Conservation (phyloP, 768 basidiomycete species). For the Rhizopogon roseolus region DNA sequence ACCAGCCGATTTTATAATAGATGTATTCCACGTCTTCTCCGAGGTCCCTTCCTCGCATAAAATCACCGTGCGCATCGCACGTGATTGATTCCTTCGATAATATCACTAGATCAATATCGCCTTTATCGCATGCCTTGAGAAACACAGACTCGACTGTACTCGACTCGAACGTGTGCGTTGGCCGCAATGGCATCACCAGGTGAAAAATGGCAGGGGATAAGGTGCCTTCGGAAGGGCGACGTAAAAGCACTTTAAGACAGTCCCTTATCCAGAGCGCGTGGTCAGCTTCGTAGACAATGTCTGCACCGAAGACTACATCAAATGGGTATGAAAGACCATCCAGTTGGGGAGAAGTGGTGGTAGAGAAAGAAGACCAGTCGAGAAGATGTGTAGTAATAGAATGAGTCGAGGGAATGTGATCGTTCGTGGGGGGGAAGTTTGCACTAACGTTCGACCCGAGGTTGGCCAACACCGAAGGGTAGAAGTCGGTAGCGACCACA, state of each 20-base stretch:
- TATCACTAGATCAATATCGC: slow-evolving; percentile 37
- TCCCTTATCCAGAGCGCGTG: slow-evolving; percentile 44
- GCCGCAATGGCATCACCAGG: slow-evolving; percentile 71
- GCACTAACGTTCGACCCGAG: slow-evolving; percentile 36
- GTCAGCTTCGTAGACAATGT: slow-evolving; percentile 47
- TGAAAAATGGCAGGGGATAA: slow-evolving; percentile 42
- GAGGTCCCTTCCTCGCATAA: slow-evolving; percentile 21
- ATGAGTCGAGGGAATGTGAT: not conserved
- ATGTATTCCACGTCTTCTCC: slow-evolving; percentile 61
- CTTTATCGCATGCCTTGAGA: slow-evolving; percentile 6
- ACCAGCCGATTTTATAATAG: slow-evolving; percentile 74
- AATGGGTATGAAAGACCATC: slow-evolving; percentile 31
- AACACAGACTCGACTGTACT: slow-evolving; percentile 56
- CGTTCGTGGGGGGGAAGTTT: slow-evolving; percentile 24
- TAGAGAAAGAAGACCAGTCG: slow-evolving; percentile 34
- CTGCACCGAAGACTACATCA: slow-evolving; percentile 49
- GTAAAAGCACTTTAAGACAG: slow-evolving; percentile 35
- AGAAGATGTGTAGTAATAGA: slow-evolving; percentile 24
- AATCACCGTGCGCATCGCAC: slow-evolving; percentile 39
- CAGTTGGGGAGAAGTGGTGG: slow-evolving; percentile 6
- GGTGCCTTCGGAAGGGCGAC: slow-evolving; percentile 9
- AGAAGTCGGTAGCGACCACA: slow-evolving; percentile 45
- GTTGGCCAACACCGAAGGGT: slow-evolving; percentile 44
- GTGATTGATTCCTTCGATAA: slow-evolving; percentile 48
- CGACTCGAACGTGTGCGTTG: slow-evolving; percentile 58